Percentiles rank a stretch among this genome's conserved stretches.
These are phyloP conservation scores for Asterella californica DNA, from an alignment of 225 moss, liverwort and hornwort genomes.

Conservation along the genomic window DNA sequence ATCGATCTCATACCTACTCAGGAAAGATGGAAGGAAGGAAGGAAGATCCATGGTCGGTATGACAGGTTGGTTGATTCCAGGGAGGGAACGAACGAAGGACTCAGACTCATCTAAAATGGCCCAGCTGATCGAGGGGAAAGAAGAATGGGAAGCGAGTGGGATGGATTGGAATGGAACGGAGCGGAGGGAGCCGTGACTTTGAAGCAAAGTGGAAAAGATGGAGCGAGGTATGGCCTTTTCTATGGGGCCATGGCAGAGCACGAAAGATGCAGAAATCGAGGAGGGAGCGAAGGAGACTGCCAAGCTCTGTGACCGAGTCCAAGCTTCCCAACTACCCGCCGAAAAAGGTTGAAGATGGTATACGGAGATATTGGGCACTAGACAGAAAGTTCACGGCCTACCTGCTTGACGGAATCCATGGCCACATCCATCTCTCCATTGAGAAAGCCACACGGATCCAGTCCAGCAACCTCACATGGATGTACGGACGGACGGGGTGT, in stretches of 20 bases:
- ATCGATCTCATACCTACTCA: neutral
- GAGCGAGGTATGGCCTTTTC: constrained; percentile 10
- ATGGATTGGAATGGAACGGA: too few relatives aligned
- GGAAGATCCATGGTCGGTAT: constrained; percentile 3
- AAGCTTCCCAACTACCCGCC: constrained; percentile 6
- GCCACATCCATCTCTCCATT: neutral
- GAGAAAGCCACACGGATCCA: constrained; percentile 6
- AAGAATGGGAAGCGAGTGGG: neutral
- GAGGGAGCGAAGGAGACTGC: constrained; percentile 16
- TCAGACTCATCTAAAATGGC: neutral
- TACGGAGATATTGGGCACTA: neutral
- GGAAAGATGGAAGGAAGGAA: neutral
- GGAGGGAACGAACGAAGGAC: neutral
- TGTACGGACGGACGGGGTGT: constrained; percentile 1
- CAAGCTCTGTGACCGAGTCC: neutral
- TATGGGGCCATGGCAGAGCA: constrained; percentile 18
- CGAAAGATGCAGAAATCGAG: constrained; percentile 21
- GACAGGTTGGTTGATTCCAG: neutral
- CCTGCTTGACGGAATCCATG: neutral
- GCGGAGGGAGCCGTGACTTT: neutral
- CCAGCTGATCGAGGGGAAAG: neutral
- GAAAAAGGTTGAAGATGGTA: neutral
- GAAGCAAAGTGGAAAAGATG: neutral
- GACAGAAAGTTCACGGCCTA: constrained; percentile 3
- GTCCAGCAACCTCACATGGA: neutral